Evolutionary conservation across 2,329 filamentous ascomycete species (phyloP), one percentile per base, ranked within the genome.

Genomic region (Akanthomyces lecanii): DNA sequence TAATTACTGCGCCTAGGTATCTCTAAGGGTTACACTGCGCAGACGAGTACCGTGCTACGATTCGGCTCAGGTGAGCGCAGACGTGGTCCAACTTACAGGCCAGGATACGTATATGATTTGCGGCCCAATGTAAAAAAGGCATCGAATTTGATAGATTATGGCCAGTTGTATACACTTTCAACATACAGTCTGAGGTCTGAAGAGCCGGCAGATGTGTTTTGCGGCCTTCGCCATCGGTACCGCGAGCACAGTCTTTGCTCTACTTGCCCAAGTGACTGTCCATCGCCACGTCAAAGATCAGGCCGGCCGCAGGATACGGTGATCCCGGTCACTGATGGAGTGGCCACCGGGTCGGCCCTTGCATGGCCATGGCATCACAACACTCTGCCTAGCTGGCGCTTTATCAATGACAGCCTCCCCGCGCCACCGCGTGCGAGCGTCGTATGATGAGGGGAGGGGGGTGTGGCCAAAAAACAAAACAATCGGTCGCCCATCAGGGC

Each of bases 341-440:
- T 48, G 59, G 59, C 59, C 50, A 61, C 59, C 59, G 23, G 50
- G 59, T 11, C 50, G 59, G 59, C 59, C 59, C 59, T 61, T 61
- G 59, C 59, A 61, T 61, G 42, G 40, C 21, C 51, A 36, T 44
- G 50, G 50, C 40, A 61, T 54, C 51, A 54, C 59, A 54, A 48
- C 42, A 47, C 58, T 44, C 40, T 53, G 33, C 33, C 33, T 8
- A 36, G 33, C 33, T 36, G 33, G 33, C 10, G 33, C 33, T 36
- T 36, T 11, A 36, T 36, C 33, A 8, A 36, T 36, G 33, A 2
- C 33, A 36, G 6, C 33, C 33, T 36, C 33, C 33, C 33, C 8
- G 3, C 33, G 12, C 25, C 7, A 14, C 58, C 58, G n/a, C 50
- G 58, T 61, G 58, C 50, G 48, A 25, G 16, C 40, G 42, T 54